Percentiles rank a stretch among this genome's conserved stretches.
These are phyloP conservation scores for Exsudoporus frostii DNA, from an alignment of 768 basidiomycete species.

Conservation along the genomic window DNA sequence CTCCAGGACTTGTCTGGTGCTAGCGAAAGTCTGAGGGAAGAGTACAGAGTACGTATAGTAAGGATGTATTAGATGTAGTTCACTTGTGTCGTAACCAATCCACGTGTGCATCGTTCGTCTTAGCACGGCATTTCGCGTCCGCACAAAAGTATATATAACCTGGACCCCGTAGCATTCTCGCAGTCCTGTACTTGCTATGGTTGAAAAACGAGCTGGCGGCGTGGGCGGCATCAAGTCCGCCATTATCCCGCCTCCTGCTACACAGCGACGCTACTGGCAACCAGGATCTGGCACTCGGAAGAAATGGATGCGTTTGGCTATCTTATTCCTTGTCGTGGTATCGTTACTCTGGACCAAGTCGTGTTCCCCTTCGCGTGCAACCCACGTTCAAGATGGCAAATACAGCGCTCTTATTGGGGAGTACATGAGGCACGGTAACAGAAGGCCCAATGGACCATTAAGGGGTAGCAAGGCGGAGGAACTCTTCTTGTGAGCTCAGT, in stretches of 20 bases:
- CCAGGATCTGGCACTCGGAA: slow-evolving; percentile 3
- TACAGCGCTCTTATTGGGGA: slow-evolving; percentile 16
- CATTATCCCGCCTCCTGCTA: slow-evolving; percentile 20
- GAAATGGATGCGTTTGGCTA: slow-evolving; percentile 10
- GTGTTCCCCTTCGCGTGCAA: neutral
- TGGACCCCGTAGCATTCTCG: neutral
- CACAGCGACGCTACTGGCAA: slow-evolving; percentile 3
- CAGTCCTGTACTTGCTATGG: slow-evolving; percentile 12
- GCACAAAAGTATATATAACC: neutral
- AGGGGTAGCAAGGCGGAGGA: slow-evolving; percentile 40
- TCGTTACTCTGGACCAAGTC: slow-evolving; percentile 17
- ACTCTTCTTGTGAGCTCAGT: slow-evolving; percentile 40
- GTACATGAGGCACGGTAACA: slow-evolving; percentile 16
- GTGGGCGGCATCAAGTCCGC: slow-evolving; percentile 3
- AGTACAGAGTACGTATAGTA: too few species aligned
- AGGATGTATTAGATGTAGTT: neutral
- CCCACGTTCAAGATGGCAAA: slow-evolving; percentile 7
- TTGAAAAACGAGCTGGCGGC: slow-evolving; percentile 9
- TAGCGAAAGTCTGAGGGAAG: slow-evolving; percentile 19
- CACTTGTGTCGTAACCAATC: neutral
- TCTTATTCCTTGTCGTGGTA: slow-evolving; percentile 8
- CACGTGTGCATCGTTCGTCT: neutral
- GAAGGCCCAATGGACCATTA: slow-evolving; percentile 16
- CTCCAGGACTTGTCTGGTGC: slow-evolving; percentile 31
- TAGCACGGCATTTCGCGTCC: neutral